phyloP scores from a whole-genome alignment of 345 rosid genomes.

The Kandelia obovata region DNA sequence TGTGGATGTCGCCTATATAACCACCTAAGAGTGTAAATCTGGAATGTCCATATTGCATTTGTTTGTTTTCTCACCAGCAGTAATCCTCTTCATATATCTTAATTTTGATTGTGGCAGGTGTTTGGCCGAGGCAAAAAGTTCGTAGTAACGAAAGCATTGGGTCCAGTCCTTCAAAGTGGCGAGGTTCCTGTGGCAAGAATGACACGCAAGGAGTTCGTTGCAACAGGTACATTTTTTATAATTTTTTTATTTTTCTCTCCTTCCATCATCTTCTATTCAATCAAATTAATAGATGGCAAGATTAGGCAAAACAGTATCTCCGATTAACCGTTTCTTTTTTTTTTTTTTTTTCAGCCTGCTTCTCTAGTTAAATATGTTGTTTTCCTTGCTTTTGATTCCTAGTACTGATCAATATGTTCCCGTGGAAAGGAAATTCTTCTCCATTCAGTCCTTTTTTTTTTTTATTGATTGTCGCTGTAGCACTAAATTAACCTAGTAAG shows the following conservation, averaged over 20 bases:
- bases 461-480: too few species aligned
- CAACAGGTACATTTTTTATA: conserved; percentile 39
- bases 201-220: conserved; percentile 32
- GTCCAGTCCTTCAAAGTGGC: conserved; percentile 55
- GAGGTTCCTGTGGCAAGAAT: conserved; percentile 39
- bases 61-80: background rate
- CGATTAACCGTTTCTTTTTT: background rate
- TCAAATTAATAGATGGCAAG: too few species aligned
- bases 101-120: conserved; percentile 29
- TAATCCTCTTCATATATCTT: background rate
- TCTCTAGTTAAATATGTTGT: too few species aligned
- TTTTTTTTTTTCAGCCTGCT: too few species aligned
- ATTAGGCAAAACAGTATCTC: background rate
- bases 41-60: background rate
- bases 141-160: conserved; percentile 48
- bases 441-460: too few species aligned
- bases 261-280: background rate
- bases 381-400: too few species aligned
- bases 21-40: background rate
- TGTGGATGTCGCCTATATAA: background rate
- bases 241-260: too few species aligned
- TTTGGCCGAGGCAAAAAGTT: conserved; percentile 70
- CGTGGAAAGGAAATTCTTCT: too few species aligned
- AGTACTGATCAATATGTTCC: too few species aligned
- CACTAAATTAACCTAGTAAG: too few species aligned